Evolutionary conservation across 2,329 filamentous ascomycete genomes (phyloP), one percentile per base, ranked within the genome.

Genomic region (Xylaria sp.): DNA sequence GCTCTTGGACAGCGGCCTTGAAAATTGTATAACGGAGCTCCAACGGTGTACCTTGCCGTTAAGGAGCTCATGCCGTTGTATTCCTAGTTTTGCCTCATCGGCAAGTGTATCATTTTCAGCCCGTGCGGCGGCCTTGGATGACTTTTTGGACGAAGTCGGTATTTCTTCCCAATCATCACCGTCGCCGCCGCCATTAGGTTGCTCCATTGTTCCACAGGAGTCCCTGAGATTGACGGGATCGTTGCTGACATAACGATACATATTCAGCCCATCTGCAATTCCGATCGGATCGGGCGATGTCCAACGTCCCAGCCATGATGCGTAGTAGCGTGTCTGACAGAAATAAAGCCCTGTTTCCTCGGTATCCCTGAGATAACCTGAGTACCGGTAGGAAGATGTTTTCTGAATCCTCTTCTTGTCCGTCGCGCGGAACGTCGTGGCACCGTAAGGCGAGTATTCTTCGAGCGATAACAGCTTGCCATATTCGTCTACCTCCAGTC

Each of bases 251-350:
- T 58, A 58, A 2, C 4, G 4, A 18, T 25, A 58, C 9, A 15
- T 15, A 8, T 58, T 58, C n/a, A 46, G 13, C 12, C 23, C 55
- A 28, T 44, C 55, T 3, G 7, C 37, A 5, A 28, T 58, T 2
- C 55, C 37, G 1, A 46, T 2, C 1, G 55, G 55, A 20, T 58
- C 55, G 4, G 34, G 12, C 3, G 55, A 46, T n/a, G 13, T 44
- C 55, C 55, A 58, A 2, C 55, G 55, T 44, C 55, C 55, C 1
- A 58, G 55, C 55, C 55, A 58, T 4, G 55, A 10, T 15, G 55
- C 55, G 18, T 46, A 46, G 18, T 58, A 58, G 28, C 55, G 55
- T 12, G 55, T n/a, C 3, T 46, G 2, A 8, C n/a, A 58, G 39
- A 15, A 46, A 23, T 44, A 58, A 12, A 58, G 18, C n/a, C 55